Evolutionary conservation across 768 basidiomycete species (phyloP).

Genomic region (Boletus eberwhitei): DNA sequence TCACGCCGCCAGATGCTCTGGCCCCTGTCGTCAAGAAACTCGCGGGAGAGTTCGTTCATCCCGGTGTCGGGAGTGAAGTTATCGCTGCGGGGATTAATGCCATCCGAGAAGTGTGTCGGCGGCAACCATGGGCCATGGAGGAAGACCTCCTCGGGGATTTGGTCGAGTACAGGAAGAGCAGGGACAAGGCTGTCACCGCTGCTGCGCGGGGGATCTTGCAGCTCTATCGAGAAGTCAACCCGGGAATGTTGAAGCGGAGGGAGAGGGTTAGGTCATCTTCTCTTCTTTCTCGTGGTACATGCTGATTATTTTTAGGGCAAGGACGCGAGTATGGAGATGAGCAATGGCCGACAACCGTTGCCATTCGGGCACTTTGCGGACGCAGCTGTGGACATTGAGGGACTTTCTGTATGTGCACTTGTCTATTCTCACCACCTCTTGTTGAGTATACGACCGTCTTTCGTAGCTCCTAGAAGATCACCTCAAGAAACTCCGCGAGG

Average conservation of each 20-base stretch:
- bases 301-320: conserved; percentile 61
- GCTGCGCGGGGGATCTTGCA: conserved; percentile 84
- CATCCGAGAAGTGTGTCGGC: conserved; percentile 88
- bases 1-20: conserved; percentile 91
- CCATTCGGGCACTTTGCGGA: conserved; percentile 80
- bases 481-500: conserved; percentile 65
- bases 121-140: conserved; percentile 98
- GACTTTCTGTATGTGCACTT: conserved; percentile 64
- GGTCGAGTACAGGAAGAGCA: conserved; percentile 92
- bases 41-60: conserved; percentile 95
- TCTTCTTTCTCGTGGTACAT: neutral
- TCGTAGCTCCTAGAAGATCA: conserved; percentile 84
- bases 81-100: conserved; percentile 96
- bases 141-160: conserved; percentile 90
- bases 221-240: conserved; percentile 95
- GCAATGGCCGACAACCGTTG: conserved; percentile 59
- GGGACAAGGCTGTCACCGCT: conserved; percentile 90
- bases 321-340: conserved; percentile 76
- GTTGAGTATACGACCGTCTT: neutral
- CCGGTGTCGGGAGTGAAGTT: conserved; percentile 93
- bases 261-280: conserved; percentile 60
- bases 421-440: neutral
- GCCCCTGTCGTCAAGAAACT: conserved; percentile 88
- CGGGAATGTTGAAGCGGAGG: conserved; percentile 81
- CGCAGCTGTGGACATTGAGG: conserved; percentile 84